phyloP scores from a whole-genome alignment of 2,329 filamentous ascomycete genomes.

The Coccinonectria pachysandricola region DNA sequence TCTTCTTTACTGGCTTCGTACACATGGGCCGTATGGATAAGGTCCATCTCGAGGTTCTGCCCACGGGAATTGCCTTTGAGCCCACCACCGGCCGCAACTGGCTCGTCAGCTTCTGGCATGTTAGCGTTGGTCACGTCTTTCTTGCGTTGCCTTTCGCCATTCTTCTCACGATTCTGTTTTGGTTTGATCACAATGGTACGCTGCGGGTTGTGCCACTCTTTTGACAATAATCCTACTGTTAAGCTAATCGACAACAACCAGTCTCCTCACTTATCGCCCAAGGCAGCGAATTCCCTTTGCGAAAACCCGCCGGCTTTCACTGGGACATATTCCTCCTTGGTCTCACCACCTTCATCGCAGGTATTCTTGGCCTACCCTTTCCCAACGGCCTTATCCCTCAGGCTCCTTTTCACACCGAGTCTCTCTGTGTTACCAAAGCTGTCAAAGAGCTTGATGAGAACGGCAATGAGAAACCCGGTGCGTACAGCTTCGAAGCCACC shows the following conservation, averaged over 20 bases:
- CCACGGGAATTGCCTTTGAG: slow-evolving; percentile 67
- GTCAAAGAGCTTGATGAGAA: slow-evolving; percentile 43
- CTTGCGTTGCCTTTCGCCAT: slow-evolving; percentile 80
- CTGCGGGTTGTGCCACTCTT: too few species aligned
- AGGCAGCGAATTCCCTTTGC: slow-evolving; percentile 70
- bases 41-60: slow-evolving; percentile 59
- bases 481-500: slow-evolving; percentile 38
- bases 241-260: slow-evolving; percentile 22
- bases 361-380: slow-evolving; percentile 67
- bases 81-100: slow-evolving; percentile 65
- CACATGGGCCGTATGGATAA: slow-evolving; percentile 74
- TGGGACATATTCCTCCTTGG: slow-evolving; percentile 79
- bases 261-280: slow-evolving; percentile 76
- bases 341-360: slow-evolving; percentile 64
- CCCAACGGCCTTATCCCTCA: slow-evolving; percentile 79
- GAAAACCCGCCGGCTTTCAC: slow-evolving; percentile 74
- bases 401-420: slow-evolving; percentile 71
- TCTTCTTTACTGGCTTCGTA: slow-evolving; percentile 87
- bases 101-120: slow-evolving; percentile 75
- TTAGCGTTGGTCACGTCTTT: slow-evolving; percentile 63
- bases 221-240: too few species aligned
- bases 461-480: slow-evolving; percentile 41
- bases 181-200: slow-evolving; percentile 79
- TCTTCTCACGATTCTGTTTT: slow-evolving; percentile 75
- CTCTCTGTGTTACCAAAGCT: slow-evolving; percentile 60